Base-by-base conservation (phyloP, 1,284 basidiomycete species). In the Crucibulum cyathiforme region DNA sequence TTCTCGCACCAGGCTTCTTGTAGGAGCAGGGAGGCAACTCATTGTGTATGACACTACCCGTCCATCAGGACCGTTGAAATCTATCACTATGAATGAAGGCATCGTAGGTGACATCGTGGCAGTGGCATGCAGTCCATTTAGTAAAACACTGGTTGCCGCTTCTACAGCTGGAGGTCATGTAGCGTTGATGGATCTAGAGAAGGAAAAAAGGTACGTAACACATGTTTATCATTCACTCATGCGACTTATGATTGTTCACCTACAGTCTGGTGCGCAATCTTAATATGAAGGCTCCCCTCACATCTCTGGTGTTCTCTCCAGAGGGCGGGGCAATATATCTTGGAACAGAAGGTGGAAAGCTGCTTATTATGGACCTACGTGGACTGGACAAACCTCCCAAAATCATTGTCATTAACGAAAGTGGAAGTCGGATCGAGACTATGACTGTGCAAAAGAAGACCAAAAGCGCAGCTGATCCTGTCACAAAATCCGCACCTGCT, bases 51-150 rank as follows among this genome's bases (percentile, higher is more conserved):
- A 92, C 64, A 83, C 82, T 2, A 84, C 80, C 34, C 81, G 84
- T 19, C 83, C 87, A 13, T 84, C 84, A 12, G 75, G 76, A 6
- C 87, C 89, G 10, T 57, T 79, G 37, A 90, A 87, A 68, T 74
- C 73, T 0, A 73, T 91, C 41, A 59, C 77, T 1, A 65, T 90
- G 49, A 78, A 77, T 39, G 84, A 85, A 38, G 72, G 77, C n/a
- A 73, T 70, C 12, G 66, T 70, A 45, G 83, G 83, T 8, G 71
- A 82, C 15, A 79, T 90, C 13, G 72, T 82, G 3, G 81, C 80
- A 7, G 74, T 91, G 15, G 76, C 85, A 7, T 85, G 83, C 64
- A 91, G 90, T 60, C 88, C 90, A 6, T 92, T 90, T 71, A 91
- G 89, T 72, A 90, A 88, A 73, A 88, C 86, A 1, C 74, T 92